A percentile compares a stretch with the other conserved stretches of the same genome.
phyloP scores from a whole-genome alignment of 208 protist species.

The Leishmania arabica region DNA sequence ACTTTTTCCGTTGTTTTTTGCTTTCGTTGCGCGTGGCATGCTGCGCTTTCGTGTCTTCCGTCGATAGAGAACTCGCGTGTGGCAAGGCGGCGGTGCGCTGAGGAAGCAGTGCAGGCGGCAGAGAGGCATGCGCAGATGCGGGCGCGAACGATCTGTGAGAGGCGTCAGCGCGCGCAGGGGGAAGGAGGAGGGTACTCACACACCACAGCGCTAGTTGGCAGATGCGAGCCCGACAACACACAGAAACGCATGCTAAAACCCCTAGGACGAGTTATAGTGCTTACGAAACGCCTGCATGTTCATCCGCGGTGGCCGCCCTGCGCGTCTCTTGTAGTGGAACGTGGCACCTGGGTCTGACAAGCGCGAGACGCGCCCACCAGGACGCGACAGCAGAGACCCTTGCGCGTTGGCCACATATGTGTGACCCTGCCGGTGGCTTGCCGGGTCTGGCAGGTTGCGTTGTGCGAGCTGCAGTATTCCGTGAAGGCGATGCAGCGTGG shows the following conservation, averaged over 20 bases:
- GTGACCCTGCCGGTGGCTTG: conserved; percentile 30
- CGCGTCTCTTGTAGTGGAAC: conserved; percentile 36
- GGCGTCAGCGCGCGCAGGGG: neutral
- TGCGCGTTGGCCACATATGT: conserved; percentile 44
- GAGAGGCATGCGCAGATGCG: neutral
- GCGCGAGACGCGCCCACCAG: conserved; percentile 40
- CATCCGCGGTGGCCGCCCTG: conserved; percentile 17
- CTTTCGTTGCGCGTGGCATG: neutral
- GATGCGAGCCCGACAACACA: neutral
- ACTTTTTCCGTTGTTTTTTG: neutral
- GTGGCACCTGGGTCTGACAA: conserved; percentile 40
- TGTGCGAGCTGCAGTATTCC: conserved; percentile 42
- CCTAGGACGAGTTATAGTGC: conserved; percentile 47
- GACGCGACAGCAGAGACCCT: conserved; percentile 60
- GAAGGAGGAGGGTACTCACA: neutral
- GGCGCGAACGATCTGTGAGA: neutral
- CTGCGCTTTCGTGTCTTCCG: neutral
- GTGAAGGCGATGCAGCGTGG: conserved; percentile 36
- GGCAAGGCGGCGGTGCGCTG: neutral
- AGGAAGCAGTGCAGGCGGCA: neutral
- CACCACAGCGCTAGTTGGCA: neutral
- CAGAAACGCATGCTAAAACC: conserved; percentile 6
- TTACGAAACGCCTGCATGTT: conserved; percentile 43
- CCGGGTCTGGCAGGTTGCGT: conserved; percentile 31
- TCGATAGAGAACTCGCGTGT: neutral